Evolutionary conservation across 495 filamentous ascomycete genomes (phyloP).

Genomic region (Penicillium roqueforti): DNA sequence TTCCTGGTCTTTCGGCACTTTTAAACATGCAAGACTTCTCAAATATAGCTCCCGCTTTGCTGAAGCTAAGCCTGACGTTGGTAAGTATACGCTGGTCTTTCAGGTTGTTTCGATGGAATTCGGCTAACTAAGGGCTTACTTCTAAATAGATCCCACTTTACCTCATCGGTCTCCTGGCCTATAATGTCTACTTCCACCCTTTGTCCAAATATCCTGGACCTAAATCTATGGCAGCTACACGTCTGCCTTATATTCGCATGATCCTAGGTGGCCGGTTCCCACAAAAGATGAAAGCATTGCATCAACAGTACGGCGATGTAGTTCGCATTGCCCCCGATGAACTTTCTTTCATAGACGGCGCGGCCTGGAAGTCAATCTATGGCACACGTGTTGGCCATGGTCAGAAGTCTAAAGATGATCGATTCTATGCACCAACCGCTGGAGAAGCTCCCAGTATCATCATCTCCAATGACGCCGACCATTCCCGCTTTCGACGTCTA

Average conservation of each 20-base stretch:
- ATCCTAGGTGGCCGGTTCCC: slow-evolving; percentile 11
- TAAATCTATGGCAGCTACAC: slow-evolving; percentile 20
- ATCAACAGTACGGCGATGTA: slow-evolving; percentile 44
- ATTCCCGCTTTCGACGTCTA: slow-evolving; percentile 38
- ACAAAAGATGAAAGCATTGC: slow-evolving; percentile 8
- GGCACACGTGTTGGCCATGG: slow-evolving; percentile 33
- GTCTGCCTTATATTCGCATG: slow-evolving; percentile 17
- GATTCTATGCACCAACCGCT: slow-evolving; percentile 15
- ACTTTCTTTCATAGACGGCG: slow-evolving; percentile 41
- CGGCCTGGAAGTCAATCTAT: slow-evolving; percentile 56
- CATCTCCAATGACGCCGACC: slow-evolving; percentile 35
- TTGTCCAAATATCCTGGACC: slow-evolving; percentile 50
- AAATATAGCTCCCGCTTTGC: not conserved
- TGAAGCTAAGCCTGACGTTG: not conserved
- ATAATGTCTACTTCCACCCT: slow-evolving; percentile 50
- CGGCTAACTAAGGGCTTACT: not conserved
- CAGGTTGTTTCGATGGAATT: not conserved
- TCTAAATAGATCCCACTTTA: slow-evolving; percentile 1
- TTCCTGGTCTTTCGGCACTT: not conserved
- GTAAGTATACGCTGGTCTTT: not conserved
- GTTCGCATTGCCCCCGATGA: slow-evolving; percentile 51
- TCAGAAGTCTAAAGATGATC: slow-evolving; percentile 15
- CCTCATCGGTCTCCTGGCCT: slow-evolving; percentile 21
- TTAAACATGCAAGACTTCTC: not conserved
- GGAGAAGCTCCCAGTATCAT: slow-evolving; percentile 17